Percentiles rank a stretch among this genome's conserved stretches.
Evolutionary conservation across 2,329 filamentous ascomycete species (phyloP).

Genomic region (Knufia fluminis): DNA sequence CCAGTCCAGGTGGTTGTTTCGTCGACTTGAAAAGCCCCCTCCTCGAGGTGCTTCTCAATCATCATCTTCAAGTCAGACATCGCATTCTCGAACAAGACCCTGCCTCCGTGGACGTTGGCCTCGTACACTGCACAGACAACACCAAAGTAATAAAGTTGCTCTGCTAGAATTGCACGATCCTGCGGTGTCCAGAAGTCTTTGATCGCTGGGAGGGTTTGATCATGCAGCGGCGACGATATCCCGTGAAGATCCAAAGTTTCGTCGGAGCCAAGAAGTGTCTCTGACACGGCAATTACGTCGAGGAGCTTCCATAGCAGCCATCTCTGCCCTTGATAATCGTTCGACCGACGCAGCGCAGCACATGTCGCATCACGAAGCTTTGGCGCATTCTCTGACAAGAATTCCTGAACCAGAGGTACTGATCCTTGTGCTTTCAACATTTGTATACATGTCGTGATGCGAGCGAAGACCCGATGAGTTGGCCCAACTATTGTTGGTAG

Average conservation of each 20-base stretch:
- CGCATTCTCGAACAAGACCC: neutral
- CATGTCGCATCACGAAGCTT: constrained; percentile 4
- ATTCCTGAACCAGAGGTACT: neutral
- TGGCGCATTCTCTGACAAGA: neutral
- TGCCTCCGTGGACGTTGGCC: neutral
- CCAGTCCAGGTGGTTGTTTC: neutral
- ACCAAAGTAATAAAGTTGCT: neutral
- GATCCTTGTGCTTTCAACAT: constrained; percentile 8
- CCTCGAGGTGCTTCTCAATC: neutral
- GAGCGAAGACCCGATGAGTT: constrained; percentile 14
- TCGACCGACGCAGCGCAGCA: constrained; percentile 12
- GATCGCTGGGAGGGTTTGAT: neutral
- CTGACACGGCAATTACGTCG: neutral
- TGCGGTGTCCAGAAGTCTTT: neutral
- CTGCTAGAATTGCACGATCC: neutral
- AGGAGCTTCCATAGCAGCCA: constrained; percentile 19
- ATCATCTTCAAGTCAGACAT: neutral
- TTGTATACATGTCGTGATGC: constrained; percentile 13
- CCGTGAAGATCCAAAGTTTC: neutral
- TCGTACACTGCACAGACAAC: neutral
- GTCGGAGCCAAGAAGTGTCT: neutral
- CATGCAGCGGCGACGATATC: neutral
- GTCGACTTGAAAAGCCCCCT: neutral
- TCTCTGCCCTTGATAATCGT: constrained; percentile 19
- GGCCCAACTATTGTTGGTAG: constrained; percentile 14